Percentiles rank a stretch among this genome's conserved stretches.
Conservation (phyloP, 257 asterid species). For the Solanum clarkiae region DNA sequence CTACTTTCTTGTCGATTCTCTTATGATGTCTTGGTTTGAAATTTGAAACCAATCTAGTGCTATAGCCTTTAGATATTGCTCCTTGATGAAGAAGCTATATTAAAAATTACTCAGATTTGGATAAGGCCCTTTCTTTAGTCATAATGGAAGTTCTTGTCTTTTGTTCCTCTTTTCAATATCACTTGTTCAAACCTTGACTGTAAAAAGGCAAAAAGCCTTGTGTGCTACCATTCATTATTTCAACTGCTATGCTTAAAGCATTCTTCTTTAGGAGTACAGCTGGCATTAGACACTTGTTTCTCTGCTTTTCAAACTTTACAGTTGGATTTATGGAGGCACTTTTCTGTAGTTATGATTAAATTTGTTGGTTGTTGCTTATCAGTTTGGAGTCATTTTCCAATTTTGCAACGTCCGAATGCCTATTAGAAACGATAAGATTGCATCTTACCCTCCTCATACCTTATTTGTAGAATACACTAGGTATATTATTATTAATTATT, state of each 20-base stretch:
- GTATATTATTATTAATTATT: background rate
- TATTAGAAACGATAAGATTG: background rate
- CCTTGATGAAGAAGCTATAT: background rate
- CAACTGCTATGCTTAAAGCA: background rate
- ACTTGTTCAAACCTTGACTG: background rate
- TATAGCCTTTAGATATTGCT: background rate
- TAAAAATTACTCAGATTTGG: background rate
- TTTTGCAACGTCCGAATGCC: background rate
- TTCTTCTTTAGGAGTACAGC: background rate
- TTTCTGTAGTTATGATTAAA: background rate
- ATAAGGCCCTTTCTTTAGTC: background rate
- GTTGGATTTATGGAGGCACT: background rate
- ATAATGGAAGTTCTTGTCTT: background rate
- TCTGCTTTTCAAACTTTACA: background rate
- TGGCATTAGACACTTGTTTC: background rate
- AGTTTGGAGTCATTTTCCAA: background rate
- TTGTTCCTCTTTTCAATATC: background rate
- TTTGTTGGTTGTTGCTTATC: background rate
- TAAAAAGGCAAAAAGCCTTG: background rate
- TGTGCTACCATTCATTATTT: background rate
- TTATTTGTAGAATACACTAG: rapidly evolving
- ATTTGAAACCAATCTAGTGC: background rate
- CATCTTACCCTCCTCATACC: too few relatives aligned
- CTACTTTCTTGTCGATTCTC: background rate
- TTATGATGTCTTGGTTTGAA: background rate